These are phyloP conservation scores for Panaeolus papilionaceus DNA, from an alignment of 768 basidiomycete genomes.

Conservation along the genomic window DNA sequence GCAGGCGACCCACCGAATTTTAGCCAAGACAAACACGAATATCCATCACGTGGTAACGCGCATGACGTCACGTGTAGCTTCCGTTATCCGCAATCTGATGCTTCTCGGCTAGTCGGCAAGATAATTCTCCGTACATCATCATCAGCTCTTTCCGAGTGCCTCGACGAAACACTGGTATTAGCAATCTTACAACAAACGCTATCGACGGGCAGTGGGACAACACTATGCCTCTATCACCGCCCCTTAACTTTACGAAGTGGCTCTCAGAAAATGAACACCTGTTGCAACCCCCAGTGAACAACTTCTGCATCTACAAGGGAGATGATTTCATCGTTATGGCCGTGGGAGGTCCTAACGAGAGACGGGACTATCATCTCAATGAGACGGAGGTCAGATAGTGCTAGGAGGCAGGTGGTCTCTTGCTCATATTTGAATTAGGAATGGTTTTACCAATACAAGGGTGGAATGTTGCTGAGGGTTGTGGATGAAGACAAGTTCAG, in stretches of 20 bases:
- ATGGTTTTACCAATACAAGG: constrained; percentile 98
- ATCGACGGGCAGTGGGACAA: background rate
- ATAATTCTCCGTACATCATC: background rate
- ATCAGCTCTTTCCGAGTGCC: background rate
- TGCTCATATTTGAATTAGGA: constrained; percentile 57
- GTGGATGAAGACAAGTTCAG: constrained; percentile 81
- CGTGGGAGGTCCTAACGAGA: constrained; percentile 93
- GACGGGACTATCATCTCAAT: constrained; percentile 95
- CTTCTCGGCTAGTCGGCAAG: constrained; percentile 1
- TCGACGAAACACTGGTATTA: background rate
- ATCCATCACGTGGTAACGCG: constrained; percentile 3
- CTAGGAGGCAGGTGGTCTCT: constrained; percentile 5
- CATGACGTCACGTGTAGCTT: constrained; percentile 19
- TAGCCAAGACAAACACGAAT: constrained; percentile 24
- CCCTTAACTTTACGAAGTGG: constrained; percentile 93
- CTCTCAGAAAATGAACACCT: constrained; percentile 79
- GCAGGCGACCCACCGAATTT: constrained; percentile 2
- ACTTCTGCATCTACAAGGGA: constrained; percentile 84
- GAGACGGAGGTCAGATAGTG: constrained; percentile 77
- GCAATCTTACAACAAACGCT: background rate
- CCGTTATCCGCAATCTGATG: background rate
- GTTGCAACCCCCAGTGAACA: constrained; percentile 92
- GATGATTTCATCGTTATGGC: constrained; percentile 95
- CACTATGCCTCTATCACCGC: constrained; percentile 74
- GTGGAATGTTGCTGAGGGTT: constrained; percentile 87